Evolutionary conservation across 352 stramenopile genomes (phyloP).

Genomic region (Phytophthora parvispora): DNA sequence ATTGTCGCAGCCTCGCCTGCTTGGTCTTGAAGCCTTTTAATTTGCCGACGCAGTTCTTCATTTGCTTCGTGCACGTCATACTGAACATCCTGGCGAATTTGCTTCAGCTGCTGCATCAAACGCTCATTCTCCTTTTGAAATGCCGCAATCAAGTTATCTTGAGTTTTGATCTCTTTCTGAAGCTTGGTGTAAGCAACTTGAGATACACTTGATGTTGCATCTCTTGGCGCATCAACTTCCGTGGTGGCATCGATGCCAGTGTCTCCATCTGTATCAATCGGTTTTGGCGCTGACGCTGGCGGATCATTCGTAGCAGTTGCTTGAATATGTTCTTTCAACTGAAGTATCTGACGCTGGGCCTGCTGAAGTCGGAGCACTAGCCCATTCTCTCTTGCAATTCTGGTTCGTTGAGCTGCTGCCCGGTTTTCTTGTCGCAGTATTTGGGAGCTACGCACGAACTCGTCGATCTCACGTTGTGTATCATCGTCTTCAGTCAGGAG

Average conservation of each 20-base stretch:
- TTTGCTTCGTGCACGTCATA: slow-evolving; percentile 87
- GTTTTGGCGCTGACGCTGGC: neutral
- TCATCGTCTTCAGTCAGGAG: slow-evolving; percentile 55
- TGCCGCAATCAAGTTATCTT: slow-evolving; percentile 81
- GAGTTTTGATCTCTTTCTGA: slow-evolving; percentile 75
- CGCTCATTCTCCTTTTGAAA: slow-evolving; percentile 89
- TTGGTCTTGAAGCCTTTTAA: slow-evolving; percentile 53
- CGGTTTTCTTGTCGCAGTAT: slow-evolving; percentile 42
- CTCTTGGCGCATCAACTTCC: neutral
- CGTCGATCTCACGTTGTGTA: slow-evolving; percentile 54
- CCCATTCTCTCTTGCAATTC: slow-evolving; percentile 62
- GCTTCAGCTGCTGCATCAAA: slow-evolving; percentile 83
- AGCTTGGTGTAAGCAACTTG: slow-evolving; percentile 32
- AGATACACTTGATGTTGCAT: slow-evolving; percentile 1
- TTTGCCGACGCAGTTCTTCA: slow-evolving; percentile 59
- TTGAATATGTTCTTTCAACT: slow-evolving; percentile 76
- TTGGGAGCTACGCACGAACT: slow-evolving; percentile 58
- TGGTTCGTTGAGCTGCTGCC: slow-evolving; percentile 35
- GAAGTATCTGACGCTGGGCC: slow-evolving; percentile 74
- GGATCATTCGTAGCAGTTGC: slow-evolving; percentile 14
- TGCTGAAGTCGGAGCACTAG: slow-evolving; percentile 76
- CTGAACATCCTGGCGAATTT: slow-evolving; percentile 63
- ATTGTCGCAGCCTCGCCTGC: slow-evolving; percentile 20
- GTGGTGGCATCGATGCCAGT: slow-evolving; percentile 1
- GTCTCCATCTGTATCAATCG: neutral